Conservation (phyloP, 441 rosid species). For the Erodium moschatum region DNA sequence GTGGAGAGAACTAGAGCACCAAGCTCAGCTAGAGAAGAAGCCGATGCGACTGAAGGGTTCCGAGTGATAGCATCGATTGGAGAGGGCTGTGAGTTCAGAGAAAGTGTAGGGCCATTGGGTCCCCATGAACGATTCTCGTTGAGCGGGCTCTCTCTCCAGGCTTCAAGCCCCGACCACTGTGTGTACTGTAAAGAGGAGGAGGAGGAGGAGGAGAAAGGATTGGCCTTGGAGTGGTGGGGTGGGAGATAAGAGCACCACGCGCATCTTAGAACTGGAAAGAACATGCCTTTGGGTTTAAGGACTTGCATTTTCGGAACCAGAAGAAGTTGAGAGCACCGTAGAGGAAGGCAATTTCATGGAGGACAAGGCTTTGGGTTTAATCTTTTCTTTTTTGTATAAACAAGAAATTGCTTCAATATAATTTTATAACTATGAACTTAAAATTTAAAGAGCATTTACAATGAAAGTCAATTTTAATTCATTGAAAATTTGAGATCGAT, state of each 20-base stretch:
- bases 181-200: slow-evolving; percentile 24
- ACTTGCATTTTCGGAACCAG: background rate
- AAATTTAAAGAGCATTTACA: too few species aligned
- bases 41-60: slow-evolving; percentile 19
- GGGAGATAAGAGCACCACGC: slow-evolving; percentile 9
- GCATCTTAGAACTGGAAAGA: slow-evolving; percentile 12
- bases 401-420: too few species aligned
- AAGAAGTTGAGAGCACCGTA: background rate
- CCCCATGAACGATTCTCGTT: slow-evolving; percentile 63
- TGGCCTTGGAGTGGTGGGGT: slow-evolving; percentile 17
- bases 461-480: too few species aligned
- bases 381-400: too few species aligned
- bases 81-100: background rate
- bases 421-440: too few species aligned
- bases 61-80: background rate
- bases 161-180: slow-evolving; percentile 60
- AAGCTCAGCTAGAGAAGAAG: slow-evolving; percentile 69
- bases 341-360: too few species aligned
- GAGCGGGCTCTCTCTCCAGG: slow-evolving; percentile 56
- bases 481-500: too few species aligned
- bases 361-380: too few species aligned
- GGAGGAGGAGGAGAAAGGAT: slow-evolving; percentile 21
- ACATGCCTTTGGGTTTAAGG: slow-evolving; percentile 14
- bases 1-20: slow-evolving; percentile 73
- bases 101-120: slow-evolving; percentile 39